phyloP scores from a whole-genome alignment of 345 rosid genomes.

The Carallia brachiata region DNA sequence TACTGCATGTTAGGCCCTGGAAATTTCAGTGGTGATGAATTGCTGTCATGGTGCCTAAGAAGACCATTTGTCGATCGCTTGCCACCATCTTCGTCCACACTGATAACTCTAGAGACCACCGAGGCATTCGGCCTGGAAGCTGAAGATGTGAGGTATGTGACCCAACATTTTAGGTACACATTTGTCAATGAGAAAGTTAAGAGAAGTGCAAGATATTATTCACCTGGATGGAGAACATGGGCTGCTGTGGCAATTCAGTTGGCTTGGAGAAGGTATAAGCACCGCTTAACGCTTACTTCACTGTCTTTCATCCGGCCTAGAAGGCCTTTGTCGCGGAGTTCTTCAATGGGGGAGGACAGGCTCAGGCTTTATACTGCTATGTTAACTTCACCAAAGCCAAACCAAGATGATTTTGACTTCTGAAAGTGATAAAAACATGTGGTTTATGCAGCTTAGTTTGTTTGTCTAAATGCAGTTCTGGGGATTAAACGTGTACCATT shows the following conservation, averaged over 20 bases:
- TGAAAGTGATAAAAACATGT: constrained; percentile 17
- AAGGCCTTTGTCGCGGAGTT: constrained; percentile 79
- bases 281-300: constrained; percentile 72
- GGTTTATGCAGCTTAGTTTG: no score
- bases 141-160: constrained; percentile 81
- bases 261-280: constrained; percentile 93
- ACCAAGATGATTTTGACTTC: constrained; percentile 87
- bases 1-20: constrained; percentile 98
- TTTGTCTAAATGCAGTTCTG: no score
- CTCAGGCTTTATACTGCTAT: constrained; percentile 86
- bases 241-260: constrained; percentile 93
- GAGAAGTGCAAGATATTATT: constrained; percentile 89
- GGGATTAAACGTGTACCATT: no score
- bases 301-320: constrained; percentile 88
- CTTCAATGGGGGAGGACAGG: constrained; percentile 85
- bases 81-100: constrained; percentile 84
- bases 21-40: constrained; percentile 95
- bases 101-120: constrained; percentile 81
- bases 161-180: constrained; percentile 95
- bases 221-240: constrained; percentile 99
- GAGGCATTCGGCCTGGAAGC: constrained; percentile 96
- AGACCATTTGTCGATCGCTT: constrained; percentile 83
- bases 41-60: constrained; percentile 87
- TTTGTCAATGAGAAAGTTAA: constrained; percentile 86
- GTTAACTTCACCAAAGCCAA: constrained; percentile 93